Evolutionary conservation across 306 rosid genomes (phyloP).

Genomic region (Castanea mollissima): DNA sequence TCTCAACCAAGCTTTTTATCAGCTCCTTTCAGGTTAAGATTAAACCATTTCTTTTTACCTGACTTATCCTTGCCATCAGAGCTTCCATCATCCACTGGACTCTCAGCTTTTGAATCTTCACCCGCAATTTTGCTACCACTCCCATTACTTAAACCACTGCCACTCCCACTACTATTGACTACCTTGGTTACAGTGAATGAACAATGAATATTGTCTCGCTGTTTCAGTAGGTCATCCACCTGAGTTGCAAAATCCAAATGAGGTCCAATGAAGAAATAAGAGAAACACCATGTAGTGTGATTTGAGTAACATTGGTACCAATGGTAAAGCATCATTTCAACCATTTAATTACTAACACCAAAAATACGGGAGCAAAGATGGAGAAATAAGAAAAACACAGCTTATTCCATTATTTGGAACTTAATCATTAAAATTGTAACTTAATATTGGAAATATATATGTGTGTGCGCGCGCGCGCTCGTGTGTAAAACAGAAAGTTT

Average conservation of each 20-base stretch:
- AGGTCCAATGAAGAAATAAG: not conserved
- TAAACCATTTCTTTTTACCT: slow-evolving; percentile 91
- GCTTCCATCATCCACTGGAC: slow-evolving; percentile 79
- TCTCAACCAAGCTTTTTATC: slow-evolving; percentile 53
- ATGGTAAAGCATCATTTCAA: not conserved
- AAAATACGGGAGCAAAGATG: not conserved
- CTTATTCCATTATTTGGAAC: not conserved
- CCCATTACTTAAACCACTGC: slow-evolving; percentile 63
- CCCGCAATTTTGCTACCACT: slow-evolving; percentile 65
- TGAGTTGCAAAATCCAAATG: slow-evolving; percentile 28
- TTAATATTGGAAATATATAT: too few relatives aligned
- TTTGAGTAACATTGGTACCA: not conserved
- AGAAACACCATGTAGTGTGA: not conserved
- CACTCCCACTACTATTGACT: slow-evolving; percentile 32
- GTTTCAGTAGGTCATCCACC: slow-evolving; percentile 98
- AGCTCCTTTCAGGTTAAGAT: slow-evolving; percentile 69
- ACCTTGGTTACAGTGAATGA: slow-evolving; percentile 58
- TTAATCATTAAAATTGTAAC: not conserved
- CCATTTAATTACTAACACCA: too few relatives aligned
- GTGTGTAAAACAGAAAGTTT: not conserved
- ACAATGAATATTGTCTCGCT: slow-evolving; percentile 78
- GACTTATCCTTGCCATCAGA: slow-evolving; percentile 90
- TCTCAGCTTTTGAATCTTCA: slow-evolving; percentile 62
- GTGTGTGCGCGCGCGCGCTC: too few relatives aligned
- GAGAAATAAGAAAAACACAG: not conserved